Evolutionary conservation across 352 stramenopile genomes (phyloP).

Genomic region (Globisporangium cederbergense): DNA sequence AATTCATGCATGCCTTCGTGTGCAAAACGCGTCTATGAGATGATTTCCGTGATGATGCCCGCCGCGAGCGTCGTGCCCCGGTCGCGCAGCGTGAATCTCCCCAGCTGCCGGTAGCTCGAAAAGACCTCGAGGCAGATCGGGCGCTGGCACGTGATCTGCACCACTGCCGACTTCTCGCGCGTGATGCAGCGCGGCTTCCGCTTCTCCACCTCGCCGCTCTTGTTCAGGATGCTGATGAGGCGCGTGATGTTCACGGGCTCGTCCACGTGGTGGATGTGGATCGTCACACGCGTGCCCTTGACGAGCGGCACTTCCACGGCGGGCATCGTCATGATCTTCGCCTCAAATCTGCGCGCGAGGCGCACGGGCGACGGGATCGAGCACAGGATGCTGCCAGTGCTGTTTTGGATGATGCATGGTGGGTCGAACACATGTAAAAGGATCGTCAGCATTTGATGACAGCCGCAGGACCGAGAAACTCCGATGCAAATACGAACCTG

Average conservation of each 20-base stretch:
- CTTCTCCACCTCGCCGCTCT: conserved; percentile 75
- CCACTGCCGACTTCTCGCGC: conserved; percentile 76
- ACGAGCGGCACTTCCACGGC: conserved; percentile 81
- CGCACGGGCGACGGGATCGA: conserved; percentile 75
- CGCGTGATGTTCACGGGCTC: conserved; percentile 80
- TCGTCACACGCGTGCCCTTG: conserved; percentile 78
- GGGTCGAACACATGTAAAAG: not conserved
- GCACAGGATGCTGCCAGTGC: conserved; percentile 80
- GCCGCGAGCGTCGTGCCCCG: conserved; percentile 77
- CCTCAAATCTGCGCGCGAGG: conserved; percentile 73
- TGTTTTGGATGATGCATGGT: conserved; percentile 13
- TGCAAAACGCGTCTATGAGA: conserved; percentile 34
- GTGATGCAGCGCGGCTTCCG: conserved; percentile 84
- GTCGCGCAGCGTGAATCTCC: conserved; percentile 81
- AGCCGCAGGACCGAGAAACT: not conserved
- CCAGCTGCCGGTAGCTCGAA: conserved; percentile 72
- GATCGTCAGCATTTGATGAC: not conserved
- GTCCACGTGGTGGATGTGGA: conserved; percentile 87
- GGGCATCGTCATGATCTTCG: conserved; percentile 90
- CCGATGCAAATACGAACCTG: conserved; percentile 28
- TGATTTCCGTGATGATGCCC: conserved; percentile 83
- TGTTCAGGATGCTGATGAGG: conserved; percentile 71
- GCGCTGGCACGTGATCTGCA: conserved; percentile 77
- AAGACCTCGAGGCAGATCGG: conserved; percentile 83
- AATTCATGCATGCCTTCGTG: not conserved